phyloP scores from a whole-genome alignment of 2,329 filamentous ascomycete species.

The Akanthomyces muscarius region DNA sequence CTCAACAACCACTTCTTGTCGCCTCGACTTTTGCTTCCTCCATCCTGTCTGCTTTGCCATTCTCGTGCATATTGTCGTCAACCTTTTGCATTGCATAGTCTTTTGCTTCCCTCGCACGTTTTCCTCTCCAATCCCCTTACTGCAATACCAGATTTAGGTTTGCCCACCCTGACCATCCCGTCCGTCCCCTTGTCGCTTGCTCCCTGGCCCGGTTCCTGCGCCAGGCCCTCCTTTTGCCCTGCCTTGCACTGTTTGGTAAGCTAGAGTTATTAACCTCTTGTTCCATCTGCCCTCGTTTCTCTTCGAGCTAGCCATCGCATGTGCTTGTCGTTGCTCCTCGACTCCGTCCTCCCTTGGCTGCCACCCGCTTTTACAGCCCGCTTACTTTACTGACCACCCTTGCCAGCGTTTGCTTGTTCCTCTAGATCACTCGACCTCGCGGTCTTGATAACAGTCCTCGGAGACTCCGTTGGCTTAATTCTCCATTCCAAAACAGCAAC shows the following conservation, averaged over 20 bases:
- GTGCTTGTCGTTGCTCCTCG: slow-evolving; percentile 1
- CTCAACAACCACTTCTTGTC: neutral
- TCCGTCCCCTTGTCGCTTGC: slow-evolving; percentile 8
- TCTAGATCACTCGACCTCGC: slow-evolving; percentile 9
- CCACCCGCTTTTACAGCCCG: slow-evolving; percentile 9
- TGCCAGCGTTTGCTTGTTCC: slow-evolving; percentile 4
- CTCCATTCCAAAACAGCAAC: neutral
- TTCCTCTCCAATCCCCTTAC: neutral
- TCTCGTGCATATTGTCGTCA: neutral
- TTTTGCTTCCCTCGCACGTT: neutral
- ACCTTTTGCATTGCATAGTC: neutral
- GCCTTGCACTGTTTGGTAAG: slow-evolving; percentile 13
- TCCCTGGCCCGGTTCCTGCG: slow-evolving; percentile 9
- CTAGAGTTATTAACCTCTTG: neutral
- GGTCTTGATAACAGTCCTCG: slow-evolving; percentile 13
- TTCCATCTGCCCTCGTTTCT: neutral
- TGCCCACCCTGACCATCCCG: slow-evolving; percentile 1
- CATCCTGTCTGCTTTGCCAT: neutral
- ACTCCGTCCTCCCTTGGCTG: slow-evolving; percentile 12
- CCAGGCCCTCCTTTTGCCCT: slow-evolving; percentile 7
- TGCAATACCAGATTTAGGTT: neutral
- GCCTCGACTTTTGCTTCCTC: neutral
- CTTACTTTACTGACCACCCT: slow-evolving; percentile 11
- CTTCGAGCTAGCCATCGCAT: neutral
- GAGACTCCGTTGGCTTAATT: neutral